These are phyloP conservation scores for Fusarium pseudonygamai DNA, from an alignment of 2,329 filamentous ascomycete genomes.

Conservation along the genomic window DNA sequence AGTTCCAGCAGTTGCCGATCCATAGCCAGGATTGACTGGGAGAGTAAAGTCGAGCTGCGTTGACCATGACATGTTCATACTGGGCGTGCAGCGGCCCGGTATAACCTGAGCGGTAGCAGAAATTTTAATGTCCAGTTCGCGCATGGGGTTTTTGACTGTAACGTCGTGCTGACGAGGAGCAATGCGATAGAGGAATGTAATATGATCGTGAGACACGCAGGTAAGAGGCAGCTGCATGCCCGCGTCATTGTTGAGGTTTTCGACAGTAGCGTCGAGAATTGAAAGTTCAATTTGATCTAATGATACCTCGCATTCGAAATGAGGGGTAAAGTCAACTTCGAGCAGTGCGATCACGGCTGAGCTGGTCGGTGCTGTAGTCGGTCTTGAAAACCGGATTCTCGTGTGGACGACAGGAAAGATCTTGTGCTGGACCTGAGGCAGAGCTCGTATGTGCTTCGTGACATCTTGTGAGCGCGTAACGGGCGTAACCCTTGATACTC, in stretches of 20 bases:
- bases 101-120: conserved; percentile 66
- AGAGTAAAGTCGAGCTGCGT: conserved; percentile 75
- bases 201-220: conserved; percentile 77
- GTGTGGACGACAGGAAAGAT: conserved; percentile 77
- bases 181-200: conserved; percentile 78
- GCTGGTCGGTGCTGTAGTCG: conserved; percentile 66
- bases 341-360: conserved; percentile 74
- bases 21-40: conserved; percentile 71
- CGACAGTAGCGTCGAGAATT: conserved; percentile 66
- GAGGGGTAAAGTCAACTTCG: conserved; percentile 77
- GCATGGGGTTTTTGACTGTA: conserved; percentile 57
- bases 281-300: conserved; percentile 68
- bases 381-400: conserved; percentile 75
- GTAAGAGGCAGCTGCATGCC: conserved; percentile 63
- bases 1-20: conserved; percentile 58
- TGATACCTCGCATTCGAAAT: conserved; percentile 72
- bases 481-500: conserved; percentile 79
- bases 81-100: conserved; percentile 67
- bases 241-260: conserved; percentile 63
- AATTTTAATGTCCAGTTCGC: conserved; percentile 68
- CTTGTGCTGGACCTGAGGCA: conserved; percentile 69
- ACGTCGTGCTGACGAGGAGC: conserved; percentile 60
- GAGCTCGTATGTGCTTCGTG: conserved; percentile 70
- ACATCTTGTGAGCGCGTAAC: conserved; percentile 69
- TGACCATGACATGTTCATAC: conserved; percentile 73